Evolutionary conservation across 805 yeast species (phyloP).

Genomic region (Candida ascalaphidarum): DNA sequence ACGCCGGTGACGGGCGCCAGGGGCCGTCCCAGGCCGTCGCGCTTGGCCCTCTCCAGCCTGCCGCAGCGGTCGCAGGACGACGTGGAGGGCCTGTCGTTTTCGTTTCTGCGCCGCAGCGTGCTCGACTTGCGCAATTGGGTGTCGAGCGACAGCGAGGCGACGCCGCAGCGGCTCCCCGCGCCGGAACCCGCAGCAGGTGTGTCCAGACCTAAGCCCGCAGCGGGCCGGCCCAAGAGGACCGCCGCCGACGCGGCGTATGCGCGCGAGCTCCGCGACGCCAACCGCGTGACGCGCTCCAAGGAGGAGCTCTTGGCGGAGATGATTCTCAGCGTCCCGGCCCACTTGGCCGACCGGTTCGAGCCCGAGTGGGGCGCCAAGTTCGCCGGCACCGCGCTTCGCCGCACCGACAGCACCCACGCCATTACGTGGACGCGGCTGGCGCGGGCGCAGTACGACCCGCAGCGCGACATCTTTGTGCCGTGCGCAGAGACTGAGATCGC

Average conservation of each 20-base stretch:
- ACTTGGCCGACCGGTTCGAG: constrained; percentile 14
- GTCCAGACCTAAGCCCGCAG: constrained; percentile 1
- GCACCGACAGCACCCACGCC: constrained; percentile 24
- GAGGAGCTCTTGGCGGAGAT: constrained; percentile 46
- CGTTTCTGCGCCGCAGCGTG: constrained; percentile 6
- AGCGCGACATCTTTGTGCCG: constrained; percentile 49
- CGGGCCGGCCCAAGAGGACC: constrained; percentile 1
- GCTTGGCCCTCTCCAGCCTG: too few species aligned
- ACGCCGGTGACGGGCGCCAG: too few species aligned
- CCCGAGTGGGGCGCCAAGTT: constrained; percentile 10
- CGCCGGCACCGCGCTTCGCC: constrained; percentile 14
- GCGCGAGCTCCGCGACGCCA: constrained; percentile 22
- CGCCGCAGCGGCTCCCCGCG: constrained; percentile 5
- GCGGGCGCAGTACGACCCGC: constrained; percentile 39
- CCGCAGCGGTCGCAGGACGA: too few species aligned
- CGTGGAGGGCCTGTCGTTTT: constrained; percentile 11
- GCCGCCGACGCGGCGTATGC: not conserved
- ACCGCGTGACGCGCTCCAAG: constrained; percentile 31
- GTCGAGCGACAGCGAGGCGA: constrained; percentile 12
- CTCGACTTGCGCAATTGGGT: constrained; percentile 14
- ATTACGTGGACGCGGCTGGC: constrained; percentile 46
- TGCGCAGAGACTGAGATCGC: constrained; percentile 26
- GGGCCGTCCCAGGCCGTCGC: too few species aligned
- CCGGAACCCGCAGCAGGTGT: constrained; percentile 2
- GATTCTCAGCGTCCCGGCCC: constrained; percentile 32